phyloP scores from a whole-genome alignment of 2,329 filamentous ascomycete species.

The Xylariaceae sp. region DNA sequence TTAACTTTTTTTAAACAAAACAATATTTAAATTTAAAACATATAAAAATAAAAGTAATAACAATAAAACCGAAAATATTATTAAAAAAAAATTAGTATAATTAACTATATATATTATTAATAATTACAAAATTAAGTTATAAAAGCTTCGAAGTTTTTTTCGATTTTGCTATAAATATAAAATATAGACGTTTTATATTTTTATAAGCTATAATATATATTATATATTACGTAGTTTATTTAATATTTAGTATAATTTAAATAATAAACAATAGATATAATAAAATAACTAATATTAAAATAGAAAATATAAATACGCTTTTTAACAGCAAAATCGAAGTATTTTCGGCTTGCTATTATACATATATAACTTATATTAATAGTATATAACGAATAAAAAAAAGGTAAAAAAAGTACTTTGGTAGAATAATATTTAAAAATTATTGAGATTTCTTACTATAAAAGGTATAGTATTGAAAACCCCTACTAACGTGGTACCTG shows the following conservation, averaged over 20 bases:
- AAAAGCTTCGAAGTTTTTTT: neutral
- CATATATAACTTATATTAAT: neutral
- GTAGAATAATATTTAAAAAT: neutral
- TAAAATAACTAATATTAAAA: neutral
- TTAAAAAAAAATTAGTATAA: neutral
- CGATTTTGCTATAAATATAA: neutral
- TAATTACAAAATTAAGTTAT: neutral
- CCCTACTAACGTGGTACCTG: neutral
- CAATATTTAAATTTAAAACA: neutral
- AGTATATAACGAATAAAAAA: neutral
- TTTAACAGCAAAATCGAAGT: neutral
- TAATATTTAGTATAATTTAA: neutral
- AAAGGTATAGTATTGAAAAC: neutral
- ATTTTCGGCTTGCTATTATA: neutral
- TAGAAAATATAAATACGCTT: neutral
- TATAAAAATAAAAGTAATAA: neutral
- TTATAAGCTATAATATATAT: neutral
- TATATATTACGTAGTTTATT: neutral
- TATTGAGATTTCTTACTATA: neutral
- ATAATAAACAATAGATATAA: no score
- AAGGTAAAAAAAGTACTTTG: neutral
- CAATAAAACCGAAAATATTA: neutral
- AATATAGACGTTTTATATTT: neutral
- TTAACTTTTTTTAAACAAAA: neutral
- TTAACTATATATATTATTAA: neutral